Evolutionary conservation across 345 rosid species (phyloP).

Genomic region (Moricandia moricandioides): DNA sequence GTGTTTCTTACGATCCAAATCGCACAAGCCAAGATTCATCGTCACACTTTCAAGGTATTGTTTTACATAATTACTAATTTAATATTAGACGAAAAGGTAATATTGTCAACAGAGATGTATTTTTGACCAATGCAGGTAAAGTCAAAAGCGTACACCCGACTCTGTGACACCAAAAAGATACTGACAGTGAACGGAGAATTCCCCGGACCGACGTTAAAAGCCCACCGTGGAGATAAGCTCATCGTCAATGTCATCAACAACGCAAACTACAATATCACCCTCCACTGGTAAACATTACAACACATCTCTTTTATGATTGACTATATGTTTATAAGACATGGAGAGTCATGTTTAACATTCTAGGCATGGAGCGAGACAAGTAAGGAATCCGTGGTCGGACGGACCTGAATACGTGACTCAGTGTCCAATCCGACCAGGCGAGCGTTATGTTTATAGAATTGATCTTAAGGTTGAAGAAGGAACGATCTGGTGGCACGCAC

Average conservation of each 20-base stretch:
- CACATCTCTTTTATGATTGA: neutral
- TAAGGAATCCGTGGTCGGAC: slow-evolving; percentile 44
- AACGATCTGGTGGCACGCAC: slow-evolving; percentile 97
- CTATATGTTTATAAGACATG: neutral
- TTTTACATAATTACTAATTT: neutral
- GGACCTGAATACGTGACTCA: slow-evolving; percentile 61
- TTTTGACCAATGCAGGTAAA: slow-evolving; percentile 34
- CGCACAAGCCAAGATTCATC: slow-evolving; percentile 22
- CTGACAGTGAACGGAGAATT: slow-evolving; percentile 46
- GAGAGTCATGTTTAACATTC: neutral
- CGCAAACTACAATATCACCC: slow-evolving; percentile 45
- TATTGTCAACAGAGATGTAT: neutral
- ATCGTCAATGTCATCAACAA: slow-evolving; percentile 49
- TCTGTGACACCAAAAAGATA: slow-evolving; percentile 43
- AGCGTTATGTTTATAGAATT: slow-evolving; percentile 51
- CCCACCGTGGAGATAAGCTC: slow-evolving; percentile 43
- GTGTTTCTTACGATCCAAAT: neutral
- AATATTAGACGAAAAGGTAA: neutral
- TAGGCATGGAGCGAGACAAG: slow-evolving; percentile 48
- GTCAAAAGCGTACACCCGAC: slow-evolving; percentile 37
- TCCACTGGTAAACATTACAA: slow-evolving; percentile 46
- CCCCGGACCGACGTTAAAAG: slow-evolving; percentile 50
- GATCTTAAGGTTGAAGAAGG: slow-evolving; percentile 59
- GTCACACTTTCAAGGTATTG: slow-evolving; percentile 32
- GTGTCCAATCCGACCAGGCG: slow-evolving; percentile 70